Conservation (phyloP, 108 stramenopile genomes). For the Skeletonema marinoi region DNA sequence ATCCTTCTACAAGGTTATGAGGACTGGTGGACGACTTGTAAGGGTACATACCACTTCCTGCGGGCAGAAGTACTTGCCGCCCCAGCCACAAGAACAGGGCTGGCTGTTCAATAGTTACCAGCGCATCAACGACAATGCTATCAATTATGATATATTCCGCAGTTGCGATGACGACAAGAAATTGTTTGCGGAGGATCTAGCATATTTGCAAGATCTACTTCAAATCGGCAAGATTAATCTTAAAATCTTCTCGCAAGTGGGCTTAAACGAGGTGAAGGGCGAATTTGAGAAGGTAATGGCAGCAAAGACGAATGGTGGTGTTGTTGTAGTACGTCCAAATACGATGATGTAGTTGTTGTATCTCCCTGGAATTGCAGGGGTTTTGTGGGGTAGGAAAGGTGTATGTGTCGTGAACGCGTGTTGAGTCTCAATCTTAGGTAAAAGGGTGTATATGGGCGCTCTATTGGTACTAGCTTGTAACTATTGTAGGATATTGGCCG, state of each 20-base stretch:
- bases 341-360: too few relatives aligned
- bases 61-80: not conserved
- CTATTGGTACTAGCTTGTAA: too few relatives aligned
- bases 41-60: not conserved
- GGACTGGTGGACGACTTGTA: not conserved
- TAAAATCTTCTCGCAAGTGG: slow-evolving; percentile 56
- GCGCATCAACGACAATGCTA: not conserved
- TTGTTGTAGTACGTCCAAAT: slow-evolving; percentile 54
- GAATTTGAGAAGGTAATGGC: slow-evolving; percentile 56
- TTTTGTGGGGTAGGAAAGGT: too few relatives aligned
- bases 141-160: not conserved
- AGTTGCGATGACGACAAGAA: not conserved
- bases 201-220: not conserved
- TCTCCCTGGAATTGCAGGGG: too few relatives aligned
- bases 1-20: not conserved
- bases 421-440: too few relatives aligned
- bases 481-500: too few relatives aligned
- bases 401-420: too few relatives aligned
- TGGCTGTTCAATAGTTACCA: not conserved
- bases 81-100: not conserved
- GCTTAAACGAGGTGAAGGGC: slow-evolving; percentile 58
- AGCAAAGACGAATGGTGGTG: slow-evolving; percentile 39
- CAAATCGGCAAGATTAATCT: slow-evolving; percentile 53
- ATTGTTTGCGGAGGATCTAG: not conserved
- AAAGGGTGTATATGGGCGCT: too few relatives aligned